Base-by-base conservation (phyloP, 2,329 filamentous ascomycete species). In the Curvularia hawaiiensis region DNA sequence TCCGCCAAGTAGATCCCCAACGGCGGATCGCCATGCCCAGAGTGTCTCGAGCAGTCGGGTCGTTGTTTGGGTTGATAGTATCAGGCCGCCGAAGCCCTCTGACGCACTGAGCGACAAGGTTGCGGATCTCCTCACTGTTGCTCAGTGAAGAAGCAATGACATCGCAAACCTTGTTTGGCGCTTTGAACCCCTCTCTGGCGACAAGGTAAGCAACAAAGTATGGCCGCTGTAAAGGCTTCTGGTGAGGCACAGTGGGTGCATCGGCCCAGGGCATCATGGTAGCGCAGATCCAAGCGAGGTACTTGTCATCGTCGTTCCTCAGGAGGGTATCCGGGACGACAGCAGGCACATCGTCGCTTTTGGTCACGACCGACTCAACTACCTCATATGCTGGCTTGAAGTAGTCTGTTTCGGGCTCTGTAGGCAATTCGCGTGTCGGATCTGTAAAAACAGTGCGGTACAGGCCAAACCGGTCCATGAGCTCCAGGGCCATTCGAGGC, bases 381-480 rank as follows among this genome's bases (percentile, higher is more conserved):
- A 85, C 85, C 38, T 87, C 79, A 70, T 94, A 94, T 4, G 84
- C 85, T 2, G 81, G 70, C 2, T 76, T 70, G 86, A 90, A 94
- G 31, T 83, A 83, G 0, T 79, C 79, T 1, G 82, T 83, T 52
- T 89, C 82, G 0, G 89, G 88, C 3, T 68, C 65, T 5, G 81
- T 81, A 18, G 84, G 77, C n/a, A 84, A 76, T 16, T 77, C 65
- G n/a, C 80, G 77, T 1, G 80, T 79, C 2, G 90, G 87, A 66
- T 92, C 86, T 1, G 86, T 89, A 70, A 94, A 95, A 52, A 94
- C 87, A 3, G 88, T 87, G 40, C 83, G 80, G 71, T 92, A 93
- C 2, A 94, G 82, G 7, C 82, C 82, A 14, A 93, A 82, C 2
- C 83, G 77, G 70, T 92, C 80, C 41, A 94, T 86, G 12, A 90